Evolutionary conservation across 2,329 filamentous ascomycete species (phyloP).

Genomic region (Fusarium solani-melongenae): DNA sequence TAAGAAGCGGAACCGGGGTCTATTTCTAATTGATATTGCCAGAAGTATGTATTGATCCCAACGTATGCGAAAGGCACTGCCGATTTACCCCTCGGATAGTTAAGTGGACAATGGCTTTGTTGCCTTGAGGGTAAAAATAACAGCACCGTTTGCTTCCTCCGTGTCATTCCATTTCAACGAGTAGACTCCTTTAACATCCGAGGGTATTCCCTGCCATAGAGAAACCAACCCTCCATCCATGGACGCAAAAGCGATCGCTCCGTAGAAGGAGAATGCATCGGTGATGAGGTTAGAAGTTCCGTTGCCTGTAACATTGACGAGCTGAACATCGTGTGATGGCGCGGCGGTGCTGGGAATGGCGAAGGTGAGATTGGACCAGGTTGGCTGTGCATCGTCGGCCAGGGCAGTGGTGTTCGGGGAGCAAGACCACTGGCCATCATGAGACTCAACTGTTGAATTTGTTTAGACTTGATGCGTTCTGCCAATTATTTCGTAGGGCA

Average conservation of each 20-base stretch:
- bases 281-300: neutral
- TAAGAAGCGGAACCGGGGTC: no score
- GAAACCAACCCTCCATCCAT: neutral
- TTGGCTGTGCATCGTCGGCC: neutral
- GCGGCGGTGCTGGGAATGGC: neutral
- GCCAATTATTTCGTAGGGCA: neutral
- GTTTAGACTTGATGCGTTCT: neutral
- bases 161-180: neutral
- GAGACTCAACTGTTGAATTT: neutral
- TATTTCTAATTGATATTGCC: neutral
- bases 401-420: neutral
- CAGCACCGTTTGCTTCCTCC: neutral
- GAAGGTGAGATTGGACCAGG: neutral
- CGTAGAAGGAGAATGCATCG: neutral
- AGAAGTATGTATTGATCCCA: neutral
- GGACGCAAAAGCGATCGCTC: neutral
- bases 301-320: neutral
- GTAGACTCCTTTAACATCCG: neutral
- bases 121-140: neutral
- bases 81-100: neutral
- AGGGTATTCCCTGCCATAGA: neutral
- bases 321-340: neutral
- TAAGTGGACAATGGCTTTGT: neutral
- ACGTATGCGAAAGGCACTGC: neutral
- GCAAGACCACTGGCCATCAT: neutral